Conservation (phyloP, 768 basidiomycete species). For the Roridomyces roridus region DNA sequence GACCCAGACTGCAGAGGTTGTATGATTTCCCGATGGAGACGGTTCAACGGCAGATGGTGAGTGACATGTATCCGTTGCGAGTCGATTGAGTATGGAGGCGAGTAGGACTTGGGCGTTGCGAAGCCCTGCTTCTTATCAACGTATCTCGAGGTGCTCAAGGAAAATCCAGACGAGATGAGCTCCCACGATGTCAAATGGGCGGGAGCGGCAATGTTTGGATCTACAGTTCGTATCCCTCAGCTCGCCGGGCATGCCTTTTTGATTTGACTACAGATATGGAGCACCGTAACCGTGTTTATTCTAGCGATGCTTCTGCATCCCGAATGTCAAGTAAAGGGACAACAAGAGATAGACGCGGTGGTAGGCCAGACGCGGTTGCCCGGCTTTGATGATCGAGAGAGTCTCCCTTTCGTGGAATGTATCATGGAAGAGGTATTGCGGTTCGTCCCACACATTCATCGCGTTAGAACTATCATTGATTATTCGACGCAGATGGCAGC, state of each 20-base stretch:
- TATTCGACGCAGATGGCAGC: constrained; percentile 3
- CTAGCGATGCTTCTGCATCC: constrained; percentile 39
- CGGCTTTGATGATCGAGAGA: constrained; percentile 27
- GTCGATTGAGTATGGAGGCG: not conserved
- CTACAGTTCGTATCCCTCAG: not conserved
- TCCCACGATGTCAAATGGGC: constrained; percentile 5
- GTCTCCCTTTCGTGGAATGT: constrained; percentile 31
- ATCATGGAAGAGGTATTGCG: constrained; percentile 27
- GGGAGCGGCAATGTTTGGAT: constrained; percentile 10
- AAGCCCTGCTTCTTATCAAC: constrained; percentile 1
- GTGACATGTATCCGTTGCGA: constrained; percentile 6
- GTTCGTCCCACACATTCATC: not conserved
- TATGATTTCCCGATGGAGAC: constrained; percentile 37
- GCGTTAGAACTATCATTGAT: constrained; percentile 15
- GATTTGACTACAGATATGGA: not conserved
- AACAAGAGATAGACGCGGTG: constrained; percentile 36
- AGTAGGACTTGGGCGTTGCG: constrained; percentile 1
- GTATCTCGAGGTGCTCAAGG: not conserved
- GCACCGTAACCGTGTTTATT: constrained; percentile 32
- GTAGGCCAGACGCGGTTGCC: constrained; percentile 36
- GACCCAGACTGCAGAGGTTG: constrained; percentile 34
- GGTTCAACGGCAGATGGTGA: constrained; percentile 34
- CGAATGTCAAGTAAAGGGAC: constrained; percentile 35
- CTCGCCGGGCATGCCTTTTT: too few species aligned
- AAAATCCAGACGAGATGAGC: not conserved